phyloP scores from a whole-genome alignment of 2,329 filamentous ascomycete species.

The Colletotrichum paranaense region DNA sequence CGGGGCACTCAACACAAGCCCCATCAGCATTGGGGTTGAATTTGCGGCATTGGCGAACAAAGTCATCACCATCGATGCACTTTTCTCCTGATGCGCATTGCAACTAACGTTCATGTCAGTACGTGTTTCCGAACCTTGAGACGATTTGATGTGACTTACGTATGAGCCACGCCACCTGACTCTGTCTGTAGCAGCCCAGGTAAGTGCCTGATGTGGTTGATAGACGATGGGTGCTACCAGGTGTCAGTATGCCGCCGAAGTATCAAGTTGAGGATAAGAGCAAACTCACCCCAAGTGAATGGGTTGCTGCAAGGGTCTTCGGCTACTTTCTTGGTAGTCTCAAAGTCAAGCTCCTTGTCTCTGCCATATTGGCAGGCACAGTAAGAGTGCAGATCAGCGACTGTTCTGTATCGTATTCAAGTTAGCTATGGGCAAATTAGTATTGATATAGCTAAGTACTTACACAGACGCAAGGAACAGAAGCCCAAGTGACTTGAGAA shows the following conservation, averaged over 20 bases:
- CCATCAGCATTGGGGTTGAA: neutral
- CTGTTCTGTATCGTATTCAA: neutral
- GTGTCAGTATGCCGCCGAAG: neutral
- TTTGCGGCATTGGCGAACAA: neutral
- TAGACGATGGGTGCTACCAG: neutral
- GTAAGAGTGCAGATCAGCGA: neutral
- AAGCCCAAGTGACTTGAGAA: neutral
- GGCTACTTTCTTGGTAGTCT: neutral
- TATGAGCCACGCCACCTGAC: neutral
- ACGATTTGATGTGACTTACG: neutral
- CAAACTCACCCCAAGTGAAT: neutral
- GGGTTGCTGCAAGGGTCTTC: neutral
- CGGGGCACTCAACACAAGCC: neutral
- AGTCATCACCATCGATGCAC: neutral
- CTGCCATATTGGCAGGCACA: neutral
- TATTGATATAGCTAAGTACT: neutral
- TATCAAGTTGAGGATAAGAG: neutral
- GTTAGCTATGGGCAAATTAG: neutral
- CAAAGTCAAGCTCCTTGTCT: neutral
- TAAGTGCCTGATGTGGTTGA: neutral
- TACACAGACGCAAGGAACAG: neutral
- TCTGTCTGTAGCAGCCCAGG: neutral
- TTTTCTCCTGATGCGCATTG: neutral
- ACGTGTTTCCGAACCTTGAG: neutral
- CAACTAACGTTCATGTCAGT: neutral